phyloP scores from a whole-genome alignment of 2,329 filamentous ascomycete species.

The Neopestalotiopsis sp. region DNA sequence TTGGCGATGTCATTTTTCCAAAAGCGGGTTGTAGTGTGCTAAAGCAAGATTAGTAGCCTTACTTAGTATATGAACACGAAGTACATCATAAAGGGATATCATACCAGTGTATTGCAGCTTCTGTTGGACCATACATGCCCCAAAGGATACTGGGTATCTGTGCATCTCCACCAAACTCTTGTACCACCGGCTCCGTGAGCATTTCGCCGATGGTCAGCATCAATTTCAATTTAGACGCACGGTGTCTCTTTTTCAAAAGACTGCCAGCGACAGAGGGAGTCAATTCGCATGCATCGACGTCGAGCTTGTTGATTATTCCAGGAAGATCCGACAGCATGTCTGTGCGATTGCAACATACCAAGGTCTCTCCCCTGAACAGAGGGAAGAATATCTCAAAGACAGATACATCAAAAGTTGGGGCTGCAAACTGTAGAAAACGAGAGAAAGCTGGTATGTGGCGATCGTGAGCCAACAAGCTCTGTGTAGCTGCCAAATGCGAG shows the following conservation, averaged over 20 bases:
- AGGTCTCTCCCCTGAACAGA: conserved; percentile 72
- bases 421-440: conserved; percentile 89
- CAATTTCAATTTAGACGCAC: conserved; percentile 70
- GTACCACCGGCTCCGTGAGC: conserved; percentile 77
- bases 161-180: conserved; percentile 73
- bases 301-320: conserved; percentile 64
- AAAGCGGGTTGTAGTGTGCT: conserved; percentile 75
- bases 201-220: conserved; percentile 92
- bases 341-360: conserved; percentile 72
- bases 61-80: neutral
- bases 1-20: conserved; percentile 57
- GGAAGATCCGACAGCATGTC: conserved; percentile 79
- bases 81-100: conserved; percentile 18
- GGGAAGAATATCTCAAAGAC: conserved; percentile 96
- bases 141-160: conserved; percentile 70
- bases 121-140: conserved; percentile 94
- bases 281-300: conserved; percentile 84
- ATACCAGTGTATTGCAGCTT: conserved; percentile 85
- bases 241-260: conserved; percentile 69
- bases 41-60: neutral
- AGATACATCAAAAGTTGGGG: conserved; percentile 92
- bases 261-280: conserved; percentile 87
- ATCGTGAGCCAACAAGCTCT: conserved; percentile 83
- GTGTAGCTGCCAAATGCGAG: conserved; percentile 79
- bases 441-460: conserved; percentile 75